Base-by-base conservation (phyloP, 2,329 filamentous ascomycete genomes). In the Cercospora sp. region DNA sequence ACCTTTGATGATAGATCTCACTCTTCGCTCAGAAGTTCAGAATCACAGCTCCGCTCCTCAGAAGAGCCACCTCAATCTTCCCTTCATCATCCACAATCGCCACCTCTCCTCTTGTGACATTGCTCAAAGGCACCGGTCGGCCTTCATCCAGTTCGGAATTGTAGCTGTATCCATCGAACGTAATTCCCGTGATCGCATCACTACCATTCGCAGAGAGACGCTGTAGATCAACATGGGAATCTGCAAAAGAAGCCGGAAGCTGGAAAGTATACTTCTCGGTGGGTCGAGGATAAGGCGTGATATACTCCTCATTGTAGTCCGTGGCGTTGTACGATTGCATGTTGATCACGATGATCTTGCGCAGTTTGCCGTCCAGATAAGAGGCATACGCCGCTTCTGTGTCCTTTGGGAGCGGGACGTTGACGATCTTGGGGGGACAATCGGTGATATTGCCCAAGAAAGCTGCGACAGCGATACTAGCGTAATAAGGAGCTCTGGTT, bases 401-500 rank as follows among this genome's bases (percentile, higher is more conserved):
- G 32, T 80, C 80, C 1, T 75, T 71, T 2, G 74, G 28, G 9
- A 86, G 77, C 0, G 81, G 80, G 5, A 89, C 73, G 61, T 85
- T 81, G n/a, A 81, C 79, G 26, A 90, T 80, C 6, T 65, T 66
- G 12, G 81, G 80, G 3, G 85, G 80, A 0, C 64, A 55, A 1
- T 53, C 37, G 2, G 34, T 61, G 9, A 82, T 73, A 66, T 84
- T 77, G 1, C 85, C 83, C 2, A 90, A 76, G 72, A 88, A 85
- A 1, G 84, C 82, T 0, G 88, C 87, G 1, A 87, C 85, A 34
- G 84, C 85, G 16, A 89, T 79, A 75, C 86, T 87, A 16, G 86
- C 88, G 72, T 90, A 90, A 76, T 89, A 91, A 0, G 88, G 87
- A 0, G 88, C 80, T 74, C 88, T 89, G 21, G 87, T 90, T 13